These are phyloP conservation scores for Fimicolochytrium jonesii DNA, from an alignment of 192 early-diverging fungal genomes.

Conservation along the genomic window DNA sequence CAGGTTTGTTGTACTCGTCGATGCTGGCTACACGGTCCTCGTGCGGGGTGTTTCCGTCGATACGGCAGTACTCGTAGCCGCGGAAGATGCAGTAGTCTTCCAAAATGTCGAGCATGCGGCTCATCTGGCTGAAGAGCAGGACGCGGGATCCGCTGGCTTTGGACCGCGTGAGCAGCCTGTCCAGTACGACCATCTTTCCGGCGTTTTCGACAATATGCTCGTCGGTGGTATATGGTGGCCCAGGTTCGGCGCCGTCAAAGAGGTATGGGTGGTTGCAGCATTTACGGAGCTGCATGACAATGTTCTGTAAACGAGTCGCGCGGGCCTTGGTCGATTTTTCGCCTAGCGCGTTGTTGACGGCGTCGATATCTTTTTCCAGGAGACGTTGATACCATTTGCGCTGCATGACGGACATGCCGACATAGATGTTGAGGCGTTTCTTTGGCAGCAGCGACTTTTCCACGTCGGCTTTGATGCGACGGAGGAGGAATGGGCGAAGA, in stretches of 20 bases:
- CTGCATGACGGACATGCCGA: constrained; percentile 92
- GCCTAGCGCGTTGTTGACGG: constrained; percentile 72
- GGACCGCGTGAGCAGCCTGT: constrained; percentile 76
- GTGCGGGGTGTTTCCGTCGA: constrained; percentile 94
- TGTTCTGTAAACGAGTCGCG: constrained; percentile 83
- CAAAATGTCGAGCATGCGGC: constrained; percentile 93
- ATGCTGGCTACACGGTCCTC: constrained; percentile 89
- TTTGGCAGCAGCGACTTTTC: constrained; percentile 95
- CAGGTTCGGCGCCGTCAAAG: constrained; percentile 87
- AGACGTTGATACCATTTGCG: constrained; percentile 93
- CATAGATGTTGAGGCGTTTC: constrained; percentile 86
- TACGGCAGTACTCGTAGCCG: constrained; percentile 86
- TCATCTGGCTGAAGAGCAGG: constrained; percentile 97
- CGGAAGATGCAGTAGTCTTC: constrained; percentile 96
- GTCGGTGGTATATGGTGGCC: constrained; percentile 93
- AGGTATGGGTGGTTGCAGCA: constrained; percentile 88
- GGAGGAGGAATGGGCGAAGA: constrained; percentile 56
- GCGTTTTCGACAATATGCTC: constrained; percentile 92
- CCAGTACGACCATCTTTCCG: constrained; percentile 90
- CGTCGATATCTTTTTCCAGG: constrained; percentile 94
- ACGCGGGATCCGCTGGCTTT: constrained; percentile 91
- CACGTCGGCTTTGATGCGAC: constrained; percentile 74
- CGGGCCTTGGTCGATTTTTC: constrained; percentile 74
- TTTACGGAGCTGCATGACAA: constrained; percentile 89
- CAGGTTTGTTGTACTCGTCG: constrained; percentile 89